A percentile compares a stretch with the other conserved stretches of the same genome.
These are phyloP conservation scores for Cercospora sp. DNA, from an alignment of 2,329 filamentous ascomycete species.

Conservation along the genomic window DNA sequence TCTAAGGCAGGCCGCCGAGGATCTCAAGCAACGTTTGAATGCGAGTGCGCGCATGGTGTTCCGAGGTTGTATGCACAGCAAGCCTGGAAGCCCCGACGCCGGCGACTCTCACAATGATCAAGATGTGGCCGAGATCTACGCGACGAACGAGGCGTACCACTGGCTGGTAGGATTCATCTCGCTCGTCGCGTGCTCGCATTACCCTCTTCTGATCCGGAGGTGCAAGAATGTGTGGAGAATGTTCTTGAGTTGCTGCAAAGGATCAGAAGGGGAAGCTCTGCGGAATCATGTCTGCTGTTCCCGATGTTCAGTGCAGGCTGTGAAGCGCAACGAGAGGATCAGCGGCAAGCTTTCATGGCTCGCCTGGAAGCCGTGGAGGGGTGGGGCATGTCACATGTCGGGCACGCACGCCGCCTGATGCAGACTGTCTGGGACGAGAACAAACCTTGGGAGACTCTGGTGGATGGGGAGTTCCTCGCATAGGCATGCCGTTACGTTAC, in stretches of 20 bases:
- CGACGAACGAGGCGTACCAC: constrained; percentile 77
- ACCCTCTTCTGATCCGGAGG: constrained; percentile 57
- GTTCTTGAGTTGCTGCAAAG: constrained; percentile 64
- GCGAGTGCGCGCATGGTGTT: constrained; percentile 51
- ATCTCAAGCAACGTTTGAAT: constrained; percentile 62
- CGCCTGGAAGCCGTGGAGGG: constrained; percentile 68
- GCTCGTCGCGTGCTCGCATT: constrained; percentile 71
- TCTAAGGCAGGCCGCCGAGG: constrained; percentile 58
- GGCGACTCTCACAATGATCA: constrained; percentile 46
- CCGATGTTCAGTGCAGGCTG: constrained; percentile 83
- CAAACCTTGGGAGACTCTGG: constrained; percentile 67
- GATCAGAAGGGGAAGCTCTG: constrained; percentile 66
- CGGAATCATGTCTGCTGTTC: constrained; percentile 74
- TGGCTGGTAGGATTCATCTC: constrained; percentile 76
- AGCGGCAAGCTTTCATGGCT: constrained; percentile 63
- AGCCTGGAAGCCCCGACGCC: constrained; percentile 41
- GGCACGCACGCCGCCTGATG: constrained; percentile 63
- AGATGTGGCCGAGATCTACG: constrained; percentile 65
- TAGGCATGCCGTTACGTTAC: constrained; percentile 34
- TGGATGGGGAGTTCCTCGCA: constrained; percentile 68
- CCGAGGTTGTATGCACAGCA: constrained; percentile 48
- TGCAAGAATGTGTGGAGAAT: constrained; percentile 63
- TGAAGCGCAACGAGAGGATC: constrained; percentile 60
- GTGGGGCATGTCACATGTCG: constrained; percentile 74
- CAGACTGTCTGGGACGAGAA: constrained; percentile 69